Conservation (phyloP, 2,329 filamentous ascomycete genomes). For the Arthroderma uncinatum region DNA sequence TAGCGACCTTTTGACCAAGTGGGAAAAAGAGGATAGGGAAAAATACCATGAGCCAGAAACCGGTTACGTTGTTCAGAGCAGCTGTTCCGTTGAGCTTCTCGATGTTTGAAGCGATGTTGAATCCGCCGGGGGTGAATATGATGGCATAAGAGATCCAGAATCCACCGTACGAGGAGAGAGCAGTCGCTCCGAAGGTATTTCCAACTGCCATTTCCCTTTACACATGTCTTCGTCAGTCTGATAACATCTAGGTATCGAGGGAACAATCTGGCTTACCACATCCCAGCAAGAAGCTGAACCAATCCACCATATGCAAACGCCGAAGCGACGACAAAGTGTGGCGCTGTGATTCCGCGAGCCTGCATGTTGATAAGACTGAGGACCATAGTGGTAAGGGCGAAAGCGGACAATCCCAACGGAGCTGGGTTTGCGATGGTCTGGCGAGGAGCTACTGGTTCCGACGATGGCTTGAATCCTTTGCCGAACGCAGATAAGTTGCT, state of each 20-base stretch:
- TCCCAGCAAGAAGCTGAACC: slow-evolving; percentile 68
- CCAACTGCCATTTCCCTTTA: slow-evolving; percentile 73
- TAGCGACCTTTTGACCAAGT: neutral
- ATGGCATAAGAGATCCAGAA: slow-evolving; percentile 73
- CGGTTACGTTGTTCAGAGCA: slow-evolving; percentile 51
- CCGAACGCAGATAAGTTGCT: slow-evolving; percentile 52
- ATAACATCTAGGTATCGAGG: neutral
- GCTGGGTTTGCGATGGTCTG: slow-evolving; percentile 71
- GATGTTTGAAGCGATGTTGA: slow-evolving; percentile 46
- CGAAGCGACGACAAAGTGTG: slow-evolving; percentile 57
- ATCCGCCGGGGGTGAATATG: slow-evolving; percentile 56
- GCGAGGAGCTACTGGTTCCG: slow-evolving; percentile 39
- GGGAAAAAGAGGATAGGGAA: neutral
- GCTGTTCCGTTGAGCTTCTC: slow-evolving; percentile 23
- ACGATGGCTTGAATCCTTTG: slow-evolving; percentile 56
- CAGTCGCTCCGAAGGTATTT: slow-evolving; percentile 76
- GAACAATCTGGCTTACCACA: slow-evolving; percentile 53
- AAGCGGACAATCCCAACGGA: slow-evolving; percentile 64
- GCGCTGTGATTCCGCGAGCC: slow-evolving; percentile 46
- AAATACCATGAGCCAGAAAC: slow-evolving; percentile 57
- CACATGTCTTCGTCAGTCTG: neutral
- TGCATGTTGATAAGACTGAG: slow-evolving; percentile 63
- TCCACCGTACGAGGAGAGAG: slow-evolving; percentile 68
- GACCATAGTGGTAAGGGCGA: slow-evolving; percentile 74
- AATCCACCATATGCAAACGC: slow-evolving; percentile 68